Base-by-base conservation (phyloP, 163 green algal species). In the Scenedesmus sp. region DNA sequence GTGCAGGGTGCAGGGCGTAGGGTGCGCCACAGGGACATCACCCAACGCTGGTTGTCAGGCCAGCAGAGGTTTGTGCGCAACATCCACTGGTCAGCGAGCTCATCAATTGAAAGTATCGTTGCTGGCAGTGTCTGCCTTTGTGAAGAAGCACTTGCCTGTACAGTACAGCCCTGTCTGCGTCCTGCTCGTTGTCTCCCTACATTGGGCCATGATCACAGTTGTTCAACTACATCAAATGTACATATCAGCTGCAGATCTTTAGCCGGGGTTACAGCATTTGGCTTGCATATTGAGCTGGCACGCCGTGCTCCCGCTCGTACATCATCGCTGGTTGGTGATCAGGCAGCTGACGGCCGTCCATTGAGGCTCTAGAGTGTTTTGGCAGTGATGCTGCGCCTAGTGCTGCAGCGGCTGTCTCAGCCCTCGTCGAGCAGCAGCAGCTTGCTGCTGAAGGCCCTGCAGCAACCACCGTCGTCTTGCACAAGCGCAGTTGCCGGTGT, bases 401-500 rank as follows among this genome's bases (percentile, higher is more conserved):
- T 84, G 78, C 78, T 84, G 78, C 78, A 59, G 78, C 78, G 40
- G 37, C 78, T 84, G 37, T 53, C 43, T 35, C 78, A 59, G 78
- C 35, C 43, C 42, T 49, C 43, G 42, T 84, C 78, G n/a, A 35
- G 78, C 78, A 84, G 78, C 20, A 53, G 78, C 78, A 59, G 35
- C 78, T 35, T 84, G 78, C 43, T 84, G 78, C 40, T 84, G 78
- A 35, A 33, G 33, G 40, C 42, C 12, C 22, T 84, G 78, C 78
- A 84, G 42, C 78, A 84, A 22, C 24, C 65, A 76, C 9, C 30
- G 30, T 76, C 24, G 30, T 76, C 30, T 5, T 40, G 65, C 65
- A 76, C 30, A 4, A 18, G 65, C 65, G 30, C 40, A 37, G 7
- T 76, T 18, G 65, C 65, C 2, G 65, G 65, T 5, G 6, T 76